Percentiles rank a stretch among this genome's conserved stretches.
Conservation (phyloP, 2,329 filamentous ascomycete species). For the Teratosphaeriaceae sp. region DNA sequence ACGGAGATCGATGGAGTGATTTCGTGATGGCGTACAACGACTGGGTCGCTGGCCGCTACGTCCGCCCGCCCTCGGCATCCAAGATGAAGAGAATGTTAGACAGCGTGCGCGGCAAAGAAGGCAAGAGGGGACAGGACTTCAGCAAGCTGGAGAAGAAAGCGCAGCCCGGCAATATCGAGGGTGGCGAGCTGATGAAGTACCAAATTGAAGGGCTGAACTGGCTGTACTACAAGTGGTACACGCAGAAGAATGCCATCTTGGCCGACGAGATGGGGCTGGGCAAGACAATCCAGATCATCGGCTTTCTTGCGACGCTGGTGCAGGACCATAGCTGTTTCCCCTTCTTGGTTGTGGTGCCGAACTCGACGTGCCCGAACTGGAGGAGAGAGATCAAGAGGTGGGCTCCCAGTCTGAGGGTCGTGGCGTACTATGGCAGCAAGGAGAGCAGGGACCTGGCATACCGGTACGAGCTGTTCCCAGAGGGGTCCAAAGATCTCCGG, state of each 20-base stretch:
- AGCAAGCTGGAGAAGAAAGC: slow-evolving; percentile 57
- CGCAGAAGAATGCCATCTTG: slow-evolving; percentile 76
- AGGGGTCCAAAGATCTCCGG: slow-evolving; percentile 58
- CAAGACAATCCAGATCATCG: slow-evolving; percentile 91
- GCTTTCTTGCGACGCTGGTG: slow-evolving; percentile 65
- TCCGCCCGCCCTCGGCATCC: slow-evolving; percentile 49
- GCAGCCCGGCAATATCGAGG: slow-evolving; percentile 67
- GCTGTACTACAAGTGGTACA: slow-evolving; percentile 85
- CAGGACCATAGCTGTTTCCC: slow-evolving; percentile 68
- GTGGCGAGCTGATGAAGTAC: slow-evolving; percentile 85
- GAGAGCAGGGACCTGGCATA: slow-evolving; percentile 69
- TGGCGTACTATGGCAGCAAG: slow-evolving; percentile 82
- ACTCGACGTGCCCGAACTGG: slow-evolving; percentile 97
- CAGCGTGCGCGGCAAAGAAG: slow-evolving; percentile 49
- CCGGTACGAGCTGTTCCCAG: slow-evolving; percentile 77
- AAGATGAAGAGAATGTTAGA: slow-evolving; percentile 62
- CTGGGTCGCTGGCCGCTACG: slow-evolving; percentile 72
- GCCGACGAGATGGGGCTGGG: slow-evolving; percentile 98
- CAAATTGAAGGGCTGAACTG: slow-evolving; percentile 92
- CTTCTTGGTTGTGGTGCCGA: slow-evolving; percentile 88
- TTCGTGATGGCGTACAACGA: slow-evolving; percentile 81
- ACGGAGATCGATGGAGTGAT: slow-evolving; percentile 66
- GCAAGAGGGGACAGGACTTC: slow-evolving; percentile 48
- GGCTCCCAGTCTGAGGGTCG: slow-evolving; percentile 77
- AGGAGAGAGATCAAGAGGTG: slow-evolving; percentile 91